Evolutionary conservation across 176 grass and related monocot species (phyloP), one percentile per base, ranked within the genome.

Genomic region (Ensete ventricosum): DNA sequence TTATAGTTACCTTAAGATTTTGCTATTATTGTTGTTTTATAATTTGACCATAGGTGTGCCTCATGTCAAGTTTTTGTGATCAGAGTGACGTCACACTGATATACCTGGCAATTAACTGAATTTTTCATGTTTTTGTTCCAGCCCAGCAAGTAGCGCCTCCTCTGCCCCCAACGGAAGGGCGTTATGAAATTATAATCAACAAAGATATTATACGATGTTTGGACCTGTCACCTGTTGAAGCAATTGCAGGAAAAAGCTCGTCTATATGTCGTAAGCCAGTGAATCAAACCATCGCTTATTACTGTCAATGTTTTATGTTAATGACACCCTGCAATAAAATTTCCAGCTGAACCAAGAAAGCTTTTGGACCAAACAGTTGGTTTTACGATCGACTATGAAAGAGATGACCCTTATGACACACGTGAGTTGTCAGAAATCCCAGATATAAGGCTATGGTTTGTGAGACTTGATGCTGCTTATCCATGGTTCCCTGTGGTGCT

Each of bases 401-500:
- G 93, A 54, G 89, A 96, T 21, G 93, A 96, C 66, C 79, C 86
- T 23, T 83, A 90, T 19, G 85, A 96, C 14, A 59, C 76, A 3
- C 66, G 87, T 10, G 93, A 96, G 66, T 72, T 96, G 19, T 92
- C 89, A 24, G 93, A 96, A 54, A 63, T 92, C 2, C 89, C 93
- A 0, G 89, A 96, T 12, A 83, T 90, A 62, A 82, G 93, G 67
- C 85, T 96, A 13, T 96, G 93, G 89, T 96, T 96, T 48, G 89
- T 96, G 80, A 79, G 93, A 74, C 87, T 96, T 13, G 93, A 96
- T 80, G 83, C 89, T 11, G 80, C 54, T 72, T 92, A 90, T 77
- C 93, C 93, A 16, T 96, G 93, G 93, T 85, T 96, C 27, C 93
- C 93, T 1, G 93, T 92, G 55, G 83, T 96, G 11, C 87, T 96